phyloP scores from a whole-genome alignment of 2,329 filamentous ascomycete genomes.

The Aspergillus sp. region DNA sequence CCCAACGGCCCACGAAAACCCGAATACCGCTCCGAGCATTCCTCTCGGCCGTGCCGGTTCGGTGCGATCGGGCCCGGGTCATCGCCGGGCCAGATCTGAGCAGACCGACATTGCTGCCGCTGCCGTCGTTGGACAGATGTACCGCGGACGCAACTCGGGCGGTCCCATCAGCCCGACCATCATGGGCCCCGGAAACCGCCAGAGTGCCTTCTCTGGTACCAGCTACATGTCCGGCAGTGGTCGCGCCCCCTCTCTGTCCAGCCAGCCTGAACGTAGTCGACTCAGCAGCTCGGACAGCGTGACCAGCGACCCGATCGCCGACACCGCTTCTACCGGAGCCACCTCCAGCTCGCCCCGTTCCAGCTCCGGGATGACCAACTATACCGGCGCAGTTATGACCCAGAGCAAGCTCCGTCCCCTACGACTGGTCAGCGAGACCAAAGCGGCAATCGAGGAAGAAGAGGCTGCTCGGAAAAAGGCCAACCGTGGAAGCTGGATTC shows the following conservation, averaged over 20 bases:
- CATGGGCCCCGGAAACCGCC: constrained; percentile 40
- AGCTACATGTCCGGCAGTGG: constrained; percentile 54
- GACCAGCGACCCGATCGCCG: constrained; percentile 49
- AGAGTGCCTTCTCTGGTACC: constrained; percentile 41
- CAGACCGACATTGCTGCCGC: constrained; percentile 55
- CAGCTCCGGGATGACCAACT: constrained; percentile 66
- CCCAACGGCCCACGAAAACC: constrained; percentile 45
- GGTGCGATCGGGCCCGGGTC: constrained; percentile 29
- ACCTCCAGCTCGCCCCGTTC: constrained; percentile 60
- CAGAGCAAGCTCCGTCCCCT: constrained; percentile 79
- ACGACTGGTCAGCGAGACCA: constrained; percentile 64
- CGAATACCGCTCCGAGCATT: constrained; percentile 49
- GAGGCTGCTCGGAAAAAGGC: constrained; percentile 47
- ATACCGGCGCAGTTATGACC: constrained; percentile 62
- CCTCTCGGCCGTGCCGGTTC: constrained; percentile 45
- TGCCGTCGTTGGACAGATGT: constrained; percentile 84
- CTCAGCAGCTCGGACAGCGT: constrained; percentile 66
- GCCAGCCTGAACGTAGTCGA: constrained; percentile 49
- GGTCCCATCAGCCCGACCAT: constrained; percentile 57
- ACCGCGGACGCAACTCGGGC: constrained; percentile 61
- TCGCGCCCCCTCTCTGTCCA: constrained; percentile 53
- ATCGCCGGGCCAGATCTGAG: constrained; percentile 52
- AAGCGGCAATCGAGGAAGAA: constrained; percentile 34
- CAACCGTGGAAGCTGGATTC: constrained; percentile 48
- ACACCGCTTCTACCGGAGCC: constrained; percentile 45